phyloP scores from a whole-genome alignment of 441 rosid genomes.

The Croton setiger region DNA sequence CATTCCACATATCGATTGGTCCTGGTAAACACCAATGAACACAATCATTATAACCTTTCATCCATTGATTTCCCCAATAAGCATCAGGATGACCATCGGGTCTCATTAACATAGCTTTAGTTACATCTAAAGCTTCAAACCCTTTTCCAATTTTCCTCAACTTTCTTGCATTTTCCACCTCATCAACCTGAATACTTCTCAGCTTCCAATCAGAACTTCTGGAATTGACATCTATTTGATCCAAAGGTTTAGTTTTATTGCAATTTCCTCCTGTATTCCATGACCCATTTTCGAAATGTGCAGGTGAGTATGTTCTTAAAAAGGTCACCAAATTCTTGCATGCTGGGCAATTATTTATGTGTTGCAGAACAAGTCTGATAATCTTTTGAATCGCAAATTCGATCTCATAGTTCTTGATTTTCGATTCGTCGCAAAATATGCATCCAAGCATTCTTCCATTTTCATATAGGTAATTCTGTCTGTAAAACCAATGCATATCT shows the following conservation, averaged over 20 bases:
- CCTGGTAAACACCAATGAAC: conserved; percentile 96
- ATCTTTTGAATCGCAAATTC: conserved; percentile 45
- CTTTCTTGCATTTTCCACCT: conserved; percentile 31
- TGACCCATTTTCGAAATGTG: conserved; percentile 76
- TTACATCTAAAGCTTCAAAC: conserved; percentile 57
- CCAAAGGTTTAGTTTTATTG: conserved; percentile 47
- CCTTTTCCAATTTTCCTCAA: conserved; percentile 28
- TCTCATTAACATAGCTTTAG: conserved; percentile 67
- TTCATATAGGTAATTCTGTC: conserved; percentile 47
- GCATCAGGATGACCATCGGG: conserved; percentile 80
- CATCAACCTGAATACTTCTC: conserved; percentile 47
- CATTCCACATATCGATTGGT: conserved; percentile 76
- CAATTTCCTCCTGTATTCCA: conserved; percentile 83
- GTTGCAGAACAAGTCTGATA: conserved; percentile 33
- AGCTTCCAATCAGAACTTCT: conserved; percentile 40
- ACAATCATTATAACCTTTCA: conserved; percentile 71
- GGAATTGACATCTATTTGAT: conserved; percentile 24
- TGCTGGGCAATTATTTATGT: conserved; percentile 36
- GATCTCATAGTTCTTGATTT: conserved; percentile 34
- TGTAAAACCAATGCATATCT: conserved; percentile 72
- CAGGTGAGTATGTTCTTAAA: conserved; percentile 74
- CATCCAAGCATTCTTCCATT: conserved; percentile 47
- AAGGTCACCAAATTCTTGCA: conserved; percentile 40
- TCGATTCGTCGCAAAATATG: conserved; percentile 49
- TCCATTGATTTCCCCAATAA: conserved; percentile 64